phyloP scores from a whole-genome alignment of 805 yeast genomes.

The Zygosaccharomyces bisporus region DNA sequence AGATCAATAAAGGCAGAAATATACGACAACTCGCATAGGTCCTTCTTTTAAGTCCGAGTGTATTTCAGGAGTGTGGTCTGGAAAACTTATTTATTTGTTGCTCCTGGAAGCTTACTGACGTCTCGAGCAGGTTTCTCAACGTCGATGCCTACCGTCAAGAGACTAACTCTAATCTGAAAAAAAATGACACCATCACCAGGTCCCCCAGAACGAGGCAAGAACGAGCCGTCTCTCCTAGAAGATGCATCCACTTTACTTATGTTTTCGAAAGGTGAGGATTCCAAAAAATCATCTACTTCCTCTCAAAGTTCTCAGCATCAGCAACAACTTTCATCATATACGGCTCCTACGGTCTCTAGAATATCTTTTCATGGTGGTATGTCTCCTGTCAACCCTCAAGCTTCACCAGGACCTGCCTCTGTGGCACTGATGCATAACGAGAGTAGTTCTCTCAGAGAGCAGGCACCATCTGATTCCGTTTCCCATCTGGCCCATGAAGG shows the following conservation, averaged over 20 bases:
- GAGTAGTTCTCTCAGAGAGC: slow-evolving; percentile 7
- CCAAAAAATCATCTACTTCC: slow-evolving; percentile 1
- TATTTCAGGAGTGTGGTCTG: neutral
- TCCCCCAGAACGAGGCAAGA: slow-evolving; percentile 1
- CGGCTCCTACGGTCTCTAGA: slow-evolving; percentile 10
- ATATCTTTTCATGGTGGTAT: slow-evolving; percentile 15
- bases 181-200: neutral
- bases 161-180: neutral
- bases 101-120: neutral
- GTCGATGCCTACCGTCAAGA: neutral
- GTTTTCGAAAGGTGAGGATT: slow-evolving; percentile 45
- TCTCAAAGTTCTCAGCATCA: slow-evolving; percentile 7
- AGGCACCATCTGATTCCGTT: slow-evolving; percentile 13
- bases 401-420: slow-evolving; percentile 48
- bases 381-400: slow-evolving; percentile 24
- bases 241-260: slow-evolving; percentile 60
- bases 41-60: neutral
- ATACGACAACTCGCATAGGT: neutral
- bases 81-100: neutral
- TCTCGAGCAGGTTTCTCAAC: slow-evolving; percentile 4
- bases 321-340: slow-evolving; percentile 13
- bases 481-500: slow-evolving; percentile 16
- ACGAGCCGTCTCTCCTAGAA: slow-evolving; percentile 40
- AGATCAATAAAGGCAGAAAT: neutral
- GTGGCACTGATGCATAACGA: slow-evolving; percentile 35